Conservation (phyloP, 495 filamentous ascomycete species). For the Patellaria atrata region DNA sequence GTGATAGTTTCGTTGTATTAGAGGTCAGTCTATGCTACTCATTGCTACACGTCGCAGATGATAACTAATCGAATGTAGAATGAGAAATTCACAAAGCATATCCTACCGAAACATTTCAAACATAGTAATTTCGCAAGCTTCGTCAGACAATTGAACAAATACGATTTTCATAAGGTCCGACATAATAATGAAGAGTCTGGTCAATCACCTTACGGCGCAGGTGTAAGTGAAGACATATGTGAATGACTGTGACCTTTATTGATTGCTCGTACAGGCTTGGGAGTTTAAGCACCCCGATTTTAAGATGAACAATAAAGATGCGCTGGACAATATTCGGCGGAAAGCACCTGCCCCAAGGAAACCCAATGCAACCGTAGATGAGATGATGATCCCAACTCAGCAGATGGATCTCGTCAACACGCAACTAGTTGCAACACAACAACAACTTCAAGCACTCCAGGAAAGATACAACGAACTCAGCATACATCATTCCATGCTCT, state of each 20-base stretch:
- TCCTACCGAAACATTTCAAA: conserved; percentile 97
- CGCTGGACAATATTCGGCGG: conserved; percentile 87
- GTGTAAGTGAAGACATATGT: conserved; percentile 49
- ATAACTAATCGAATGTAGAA: conserved; percentile 41
- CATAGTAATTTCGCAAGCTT: conserved; percentile 99
- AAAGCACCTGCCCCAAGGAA: conserved; percentile 93
- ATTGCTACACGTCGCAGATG: not conserved
- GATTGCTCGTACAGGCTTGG: conserved; percentile 51
- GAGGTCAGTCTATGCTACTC: conserved; percentile 55
- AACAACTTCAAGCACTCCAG: conserved; percentile 75
- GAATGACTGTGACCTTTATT: not conserved
- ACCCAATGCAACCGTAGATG: conserved; percentile 45
- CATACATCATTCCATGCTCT: conserved; percentile 70
- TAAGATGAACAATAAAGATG: conserved; percentile 87
- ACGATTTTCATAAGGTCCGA: conserved; percentile 98
- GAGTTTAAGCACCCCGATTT: conserved; percentile 98
- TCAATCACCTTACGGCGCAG: conserved; percentile 78
- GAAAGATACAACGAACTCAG: conserved; percentile 73
- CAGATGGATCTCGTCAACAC: conserved; percentile 83
- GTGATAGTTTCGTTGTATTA: conserved; percentile 92
- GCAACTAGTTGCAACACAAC: conserved; percentile 78
- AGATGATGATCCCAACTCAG: conserved; percentile 63
- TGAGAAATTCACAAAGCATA: conserved; percentile 95
- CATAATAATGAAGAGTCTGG: conserved; percentile 91
- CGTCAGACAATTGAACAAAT: conserved; percentile 97